Evolutionary conservation across 768 basidiomycete genomes (phyloP), one percentile per base, ranked within the genome.

Genomic region (Lenzites betulinus): DNA sequence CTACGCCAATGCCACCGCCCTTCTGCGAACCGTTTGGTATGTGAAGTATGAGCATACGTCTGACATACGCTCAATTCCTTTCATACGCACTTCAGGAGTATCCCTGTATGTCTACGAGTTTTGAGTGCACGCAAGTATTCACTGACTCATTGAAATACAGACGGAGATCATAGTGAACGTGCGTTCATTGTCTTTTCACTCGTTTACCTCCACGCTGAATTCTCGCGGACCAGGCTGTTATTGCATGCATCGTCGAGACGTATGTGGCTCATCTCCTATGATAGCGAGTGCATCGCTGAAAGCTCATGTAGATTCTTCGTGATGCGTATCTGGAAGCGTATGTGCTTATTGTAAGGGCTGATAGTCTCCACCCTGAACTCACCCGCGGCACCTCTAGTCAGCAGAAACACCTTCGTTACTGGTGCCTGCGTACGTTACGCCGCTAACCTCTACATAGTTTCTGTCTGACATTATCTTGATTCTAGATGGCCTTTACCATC

Each of bases 1-100:
- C 46, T 64, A 54, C 35, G 35, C 33, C n/a, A 49, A 64, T 36
- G 54, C 58, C 12, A 16, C 26, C n/a, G 54, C 51, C 5, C 56
- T 64, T 8, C 50, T 59, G 22, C 48, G 36, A 12, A 53, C 49
- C 20, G 49, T 59, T 20, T 62, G 60, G 64, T 53, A 12, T 7
- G 52, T 43, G 25, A 33, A 33, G 30, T 33, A 5, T 4, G 4
- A 5, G 11, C 30, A 33, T 33, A 33, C 30, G 6, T 11, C 11
- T 33, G 30, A 33, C 30, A 33, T 5, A 33, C 30, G 11, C 30
- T 33, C 11, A 33, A 5, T 12, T 28, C 5, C 11, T 47, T 25
- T 28, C 23, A 13, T 39, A 7, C 26, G 25, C 11, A 13, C 13
- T 28, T 8, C 18, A 53, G 52, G 52, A 53, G 52, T 16, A 53